Base-by-base conservation (phyloP, 352 stramenopile species). In the Phytopythium montanum region DNA sequence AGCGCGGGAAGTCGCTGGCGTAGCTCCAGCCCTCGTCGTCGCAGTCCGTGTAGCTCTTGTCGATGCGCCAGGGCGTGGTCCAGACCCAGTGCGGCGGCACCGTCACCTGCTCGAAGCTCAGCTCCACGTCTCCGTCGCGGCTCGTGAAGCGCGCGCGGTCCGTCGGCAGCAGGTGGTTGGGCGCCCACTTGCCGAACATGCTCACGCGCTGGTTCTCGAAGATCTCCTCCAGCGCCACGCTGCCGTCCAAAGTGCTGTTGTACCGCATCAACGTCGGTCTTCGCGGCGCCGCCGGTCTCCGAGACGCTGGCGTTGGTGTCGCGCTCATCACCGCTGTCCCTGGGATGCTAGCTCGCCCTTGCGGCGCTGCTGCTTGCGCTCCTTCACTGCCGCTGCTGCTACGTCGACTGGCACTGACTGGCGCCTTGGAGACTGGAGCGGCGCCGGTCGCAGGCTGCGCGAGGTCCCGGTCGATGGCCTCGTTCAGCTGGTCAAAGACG, bases 21-120 rank as follows among this genome's bases (percentile, higher is more conserved):
- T 95, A 95, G 64, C 85, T 95, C 85, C 85, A 95, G 25, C 85
- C 85, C 76, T 95, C 83, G 46, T 93, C 85, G 45, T 95, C 83
- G 53, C 85, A 95, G 56, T 95, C 80, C 7, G 85, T 95, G 72
- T 95, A 95, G 61, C 76, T 93, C 72, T 85, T 92, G 73, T 95
- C 85, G 25, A 95, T 90, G 21, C 84, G 82, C 85, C 85, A 95
- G 16, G 85, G 83, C 36, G 85, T 88, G 14, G 81, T 93, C 85
- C 85, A 95, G 54, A 85, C 85, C 85, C 85, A 95, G 57, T 90
- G 60, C 19, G 70, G 76, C 50, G 83, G 85, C n/a, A 89, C 57
- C 36, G 58, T 76, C 51, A 95, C 76, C 56, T 88, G 70, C 61
- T 95, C 82, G 55, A 95, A 93, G 56, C 79, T 90, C 60, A 95